These are phyloP conservation scores for Xylaria multiplex DNA, from an alignment of 2,329 filamentous ascomycete genomes.

Conservation along the genomic window DNA sequence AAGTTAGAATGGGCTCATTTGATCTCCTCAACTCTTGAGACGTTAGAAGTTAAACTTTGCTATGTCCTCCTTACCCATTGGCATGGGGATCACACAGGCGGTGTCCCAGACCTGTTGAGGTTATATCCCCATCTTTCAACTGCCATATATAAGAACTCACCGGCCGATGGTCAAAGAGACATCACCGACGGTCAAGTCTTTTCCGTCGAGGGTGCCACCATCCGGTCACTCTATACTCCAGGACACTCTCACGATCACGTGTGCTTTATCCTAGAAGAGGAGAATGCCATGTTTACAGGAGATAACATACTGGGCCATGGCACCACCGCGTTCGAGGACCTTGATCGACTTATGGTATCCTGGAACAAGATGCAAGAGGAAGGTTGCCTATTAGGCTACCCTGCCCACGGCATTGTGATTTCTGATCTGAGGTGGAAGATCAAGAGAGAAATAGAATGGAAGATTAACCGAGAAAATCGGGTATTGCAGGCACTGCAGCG, in stretches of 20 bases:
- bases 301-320: slow-evolving; percentile 89
- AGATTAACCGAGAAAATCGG: too few species aligned
- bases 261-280: slow-evolving; percentile 77
- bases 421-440: too few species aligned
- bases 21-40: slow-evolving; percentile 48
- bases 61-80: slow-evolving; percentile 84
- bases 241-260: slow-evolving; percentile 85
- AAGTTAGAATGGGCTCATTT: slow-evolving; percentile 64
- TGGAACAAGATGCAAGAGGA: too few species aligned
- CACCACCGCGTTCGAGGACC: slow-evolving; percentile 82
- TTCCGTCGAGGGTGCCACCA: slow-evolving; percentile 54
- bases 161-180: slow-evolving; percentile 59
- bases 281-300: slow-evolving; percentile 84
- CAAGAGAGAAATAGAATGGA: too few species aligned
- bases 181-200: slow-evolving; percentile 65
- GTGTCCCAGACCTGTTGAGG: slow-evolving; percentile 72
- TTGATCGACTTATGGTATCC: slow-evolving; percentile 49
- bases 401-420: too few species aligned
- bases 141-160: slow-evolving; percentile 72
- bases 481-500: too few species aligned
- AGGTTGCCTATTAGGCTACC: too few species aligned
- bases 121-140: slow-evolving; percentile 64
- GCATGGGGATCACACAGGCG: slow-evolving; percentile 86
- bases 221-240: slow-evolving; percentile 53
- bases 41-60: slow-evolving; percentile 37